phyloP scores from a whole-genome alignment of 2,329 filamentous ascomycete genomes.

The Aspergillus intermedius region DNA sequence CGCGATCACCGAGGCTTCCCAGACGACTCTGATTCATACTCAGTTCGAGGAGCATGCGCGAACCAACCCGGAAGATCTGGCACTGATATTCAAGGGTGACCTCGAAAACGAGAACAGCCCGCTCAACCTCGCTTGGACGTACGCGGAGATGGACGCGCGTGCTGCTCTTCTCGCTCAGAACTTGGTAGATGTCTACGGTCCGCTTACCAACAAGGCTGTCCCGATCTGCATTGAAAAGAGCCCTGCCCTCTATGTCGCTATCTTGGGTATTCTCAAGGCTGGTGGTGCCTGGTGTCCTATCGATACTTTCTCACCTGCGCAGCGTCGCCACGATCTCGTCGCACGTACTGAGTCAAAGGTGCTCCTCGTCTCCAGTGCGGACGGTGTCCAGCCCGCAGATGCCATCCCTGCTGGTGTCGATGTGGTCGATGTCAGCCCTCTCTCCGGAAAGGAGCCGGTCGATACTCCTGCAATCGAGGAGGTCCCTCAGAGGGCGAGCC shows the following conservation, averaged over 20 bases:
- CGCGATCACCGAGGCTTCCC: slow-evolving; percentile 5
- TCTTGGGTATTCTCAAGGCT: slow-evolving; percentile 38
- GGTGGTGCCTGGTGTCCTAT: slow-evolving; percentile 39
- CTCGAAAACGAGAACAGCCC: slow-evolving; percentile 15
- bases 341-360: slow-evolving; percentile 27
- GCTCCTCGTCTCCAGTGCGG: slow-evolving; percentile 20
- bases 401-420: slow-evolving; percentile 22
- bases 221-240: slow-evolving; percentile 37
- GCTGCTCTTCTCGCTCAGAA: slow-evolving; percentile 27
- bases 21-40: slow-evolving; percentile 17
- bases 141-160: slow-evolving; percentile 29
- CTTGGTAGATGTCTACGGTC: slow-evolving; percentile 20
- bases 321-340: slow-evolving; percentile 35
- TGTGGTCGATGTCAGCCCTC: slow-evolving; percentile 24
- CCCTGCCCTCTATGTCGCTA: slow-evolving; percentile 33
- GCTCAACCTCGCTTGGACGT: slow-evolving; percentile 24
- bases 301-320: slow-evolving; percentile 33
- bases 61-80: slow-evolving; percentile 17
- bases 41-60: slow-evolving; percentile 24
- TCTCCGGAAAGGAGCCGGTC: neutral
- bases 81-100: slow-evolving; percentile 24
- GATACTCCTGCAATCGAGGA: neutral
- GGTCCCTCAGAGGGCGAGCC: slow-evolving; percentile 2
- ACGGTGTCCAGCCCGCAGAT: slow-evolving; percentile 15
- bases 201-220: slow-evolving; percentile 19